Evolutionary conservation across 2,329 filamentous ascomycete species (phyloP), one percentile per base, ranked within the genome.

Genomic region (Cercospora zeina): DNA sequence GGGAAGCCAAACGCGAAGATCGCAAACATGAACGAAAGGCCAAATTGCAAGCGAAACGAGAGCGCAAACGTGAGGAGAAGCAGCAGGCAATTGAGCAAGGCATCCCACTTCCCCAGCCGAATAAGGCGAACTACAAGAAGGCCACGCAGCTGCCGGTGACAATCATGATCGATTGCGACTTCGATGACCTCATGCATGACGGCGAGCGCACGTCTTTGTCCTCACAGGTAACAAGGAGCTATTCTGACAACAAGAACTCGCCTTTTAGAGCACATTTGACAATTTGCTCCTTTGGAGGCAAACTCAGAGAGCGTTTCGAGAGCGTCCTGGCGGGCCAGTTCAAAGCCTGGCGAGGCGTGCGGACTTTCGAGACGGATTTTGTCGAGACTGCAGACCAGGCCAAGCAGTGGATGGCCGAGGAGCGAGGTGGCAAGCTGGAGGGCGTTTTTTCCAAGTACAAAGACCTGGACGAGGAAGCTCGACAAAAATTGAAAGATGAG

Each of bases 131-230:
- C 31, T 68, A 64, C 24, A 59, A 47, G 16, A 58, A 36, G 8
- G 36, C 58, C 1, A 59, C 51, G 14, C 62, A 65, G 54, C 83
- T 96, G 0, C 92, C 93, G 1, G 79, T 97, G 21, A 85, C 90
- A 0, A 80, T 99, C 67, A 82, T 99, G 62, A 80, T 99, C 65
- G 95, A 99, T 78, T 97, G 93, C 77, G 87, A 90, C 68, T 99
- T 96, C 74, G 93, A 99, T 75, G 81, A 89, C 45, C 84, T 93
- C 72, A 99, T 99, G 95, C 83, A 82, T 55, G 89, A 93, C 37
- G 89, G 89, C 69, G 95, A 99, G 77, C 81, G 90, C 31, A 87
- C 93, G 59, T 96, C 91, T 4, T 82, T 99, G 11, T 85, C 86
- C 1, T 85, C 87, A 61, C 95, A 99, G 76, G 82, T 99, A 65